These are phyloP conservation scores for Helichrysum umbraculigerum DNA, from an alignment of 129 eudicot genomes.

Conservation along the genomic window DNA sequence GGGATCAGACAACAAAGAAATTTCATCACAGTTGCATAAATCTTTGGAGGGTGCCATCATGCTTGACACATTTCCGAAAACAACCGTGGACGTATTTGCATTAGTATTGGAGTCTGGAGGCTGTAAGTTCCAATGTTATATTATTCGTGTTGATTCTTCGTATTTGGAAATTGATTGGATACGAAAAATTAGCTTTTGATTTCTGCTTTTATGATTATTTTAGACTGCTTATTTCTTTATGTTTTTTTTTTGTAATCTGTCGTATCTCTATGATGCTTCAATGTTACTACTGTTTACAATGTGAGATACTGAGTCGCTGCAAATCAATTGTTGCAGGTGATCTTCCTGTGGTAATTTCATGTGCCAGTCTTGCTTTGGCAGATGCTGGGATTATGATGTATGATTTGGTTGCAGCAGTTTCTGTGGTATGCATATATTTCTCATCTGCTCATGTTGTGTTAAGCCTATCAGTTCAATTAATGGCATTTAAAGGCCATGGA, in stretches of 20 bases:
- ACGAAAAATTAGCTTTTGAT: background rate
- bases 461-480: background rate
- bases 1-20: slow-evolving; percentile 77
- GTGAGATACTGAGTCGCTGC: background rate
- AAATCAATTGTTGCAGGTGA: slow-evolving; percentile 60
- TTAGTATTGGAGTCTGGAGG: slow-evolving; percentile 98
- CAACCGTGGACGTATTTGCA: slow-evolving; percentile 96
- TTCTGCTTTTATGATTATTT: background rate
- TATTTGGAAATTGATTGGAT: background rate
- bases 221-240: background rate
- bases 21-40: slow-evolving; percentile 84
- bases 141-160: background rate
- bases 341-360: slow-evolving; percentile 89
- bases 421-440: slow-evolving; percentile 63
- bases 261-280: background rate
- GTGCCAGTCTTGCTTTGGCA: slow-evolving; percentile 97
- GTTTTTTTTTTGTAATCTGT: background rate
- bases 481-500: background rate
- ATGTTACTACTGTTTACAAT: background rate
- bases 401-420: slow-evolving; percentile 85
- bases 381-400: slow-evolving; percentile 98
- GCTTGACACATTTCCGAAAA: slow-evolving; percentile 85
- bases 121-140: slow-evolving; percentile 49
- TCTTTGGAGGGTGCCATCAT: slow-evolving; percentile 93
- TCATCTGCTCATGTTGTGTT: background rate